Evolutionary conservation across 208 protist species (phyloP).

Genomic region (Angomonas deanei): DNA sequence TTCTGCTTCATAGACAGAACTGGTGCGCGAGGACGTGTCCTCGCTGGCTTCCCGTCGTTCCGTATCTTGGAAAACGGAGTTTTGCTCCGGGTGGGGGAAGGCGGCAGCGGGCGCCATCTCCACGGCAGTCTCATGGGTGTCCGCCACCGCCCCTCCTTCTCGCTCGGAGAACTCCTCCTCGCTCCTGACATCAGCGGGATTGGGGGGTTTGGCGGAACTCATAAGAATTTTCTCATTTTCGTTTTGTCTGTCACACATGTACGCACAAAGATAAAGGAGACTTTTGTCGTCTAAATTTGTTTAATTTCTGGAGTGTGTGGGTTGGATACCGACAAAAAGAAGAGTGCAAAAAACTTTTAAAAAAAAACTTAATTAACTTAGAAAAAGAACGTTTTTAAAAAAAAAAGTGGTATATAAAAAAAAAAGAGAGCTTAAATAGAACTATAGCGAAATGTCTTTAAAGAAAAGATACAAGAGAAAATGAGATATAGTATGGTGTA

Average conservation of each 20-base stretch:
- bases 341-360: not conserved
- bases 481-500: not conserved
- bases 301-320: too few relatives aligned
- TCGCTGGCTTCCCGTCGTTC: not conserved
- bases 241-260: too few relatives aligned
- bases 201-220: too few relatives aligned
- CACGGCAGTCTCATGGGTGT: not conserved
- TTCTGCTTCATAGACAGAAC: not conserved
- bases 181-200: not conserved
- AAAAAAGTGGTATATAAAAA: not conserved
- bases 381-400: not conserved
- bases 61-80: not conserved
- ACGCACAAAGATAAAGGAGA: too few relatives aligned
- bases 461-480: conserved; percentile 12
- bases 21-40: not conserved
- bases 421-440: conserved; percentile 1
- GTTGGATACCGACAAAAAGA: too few relatives aligned
- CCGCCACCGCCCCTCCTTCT: not conserved
- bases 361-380: conserved; percentile 2
- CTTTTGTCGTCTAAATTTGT: too few relatives aligned
- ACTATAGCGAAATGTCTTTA: not conserved
- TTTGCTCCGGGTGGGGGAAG: not conserved
- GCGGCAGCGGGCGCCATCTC: not conserved
- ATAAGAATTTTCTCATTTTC: too few relatives aligned
- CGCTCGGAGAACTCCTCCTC: not conserved